Conservation (phyloP, 2,329 filamentous ascomycete genomes). For the Pseudocercospora crystallina region DNA sequence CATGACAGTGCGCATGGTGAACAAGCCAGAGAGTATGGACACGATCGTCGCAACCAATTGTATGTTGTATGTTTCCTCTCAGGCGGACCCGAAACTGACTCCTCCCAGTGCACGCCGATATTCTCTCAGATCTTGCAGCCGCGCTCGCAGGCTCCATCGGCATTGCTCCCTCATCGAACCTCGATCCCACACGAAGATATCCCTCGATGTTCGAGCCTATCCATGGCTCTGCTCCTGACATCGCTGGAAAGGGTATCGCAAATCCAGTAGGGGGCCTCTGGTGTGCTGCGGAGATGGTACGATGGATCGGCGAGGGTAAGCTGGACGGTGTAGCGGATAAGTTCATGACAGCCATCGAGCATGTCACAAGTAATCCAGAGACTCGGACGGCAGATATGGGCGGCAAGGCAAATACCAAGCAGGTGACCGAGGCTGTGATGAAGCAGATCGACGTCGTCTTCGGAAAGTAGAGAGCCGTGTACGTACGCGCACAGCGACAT, state of each 20-base stretch:
- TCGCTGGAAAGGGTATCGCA: conserved; percentile 62
- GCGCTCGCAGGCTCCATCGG: conserved; percentile 70
- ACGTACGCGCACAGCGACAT: too few species aligned
- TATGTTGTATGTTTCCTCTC: conserved; percentile 35
- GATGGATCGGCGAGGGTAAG: conserved; percentile 56
- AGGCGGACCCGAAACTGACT: conserved; percentile 5
- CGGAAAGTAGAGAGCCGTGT: conserved; percentile 18
- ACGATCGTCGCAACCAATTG: conserved; percentile 53
- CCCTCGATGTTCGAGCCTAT: conserved; percentile 65
- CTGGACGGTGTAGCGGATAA: conserved; percentile 56
- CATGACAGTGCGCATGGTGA: conserved; percentile 50
- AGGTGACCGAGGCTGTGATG: conserved; percentile 59
- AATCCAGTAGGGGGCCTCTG: conserved; percentile 68
- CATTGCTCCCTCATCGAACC: conserved; percentile 69
- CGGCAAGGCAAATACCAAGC: conserved; percentile 56
- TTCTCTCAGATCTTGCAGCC: conserved; percentile 67
- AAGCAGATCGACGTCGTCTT: conserved; percentile 51
- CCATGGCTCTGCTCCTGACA: conserved; percentile 51
- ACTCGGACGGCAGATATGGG: conserved; percentile 62
- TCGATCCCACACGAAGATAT: conserved; percentile 62
- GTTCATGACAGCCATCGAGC: conserved; percentile 61
- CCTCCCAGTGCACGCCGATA: conserved; percentile 34
- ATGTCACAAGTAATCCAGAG: conserved; percentile 53
- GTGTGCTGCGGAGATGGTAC: conserved; percentile 68
- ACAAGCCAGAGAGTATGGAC: conserved; percentile 46